Evolutionary conservation across 2,329 filamentous ascomycete species (phyloP).

Genomic region (Hypoxylon sp.): DNA sequence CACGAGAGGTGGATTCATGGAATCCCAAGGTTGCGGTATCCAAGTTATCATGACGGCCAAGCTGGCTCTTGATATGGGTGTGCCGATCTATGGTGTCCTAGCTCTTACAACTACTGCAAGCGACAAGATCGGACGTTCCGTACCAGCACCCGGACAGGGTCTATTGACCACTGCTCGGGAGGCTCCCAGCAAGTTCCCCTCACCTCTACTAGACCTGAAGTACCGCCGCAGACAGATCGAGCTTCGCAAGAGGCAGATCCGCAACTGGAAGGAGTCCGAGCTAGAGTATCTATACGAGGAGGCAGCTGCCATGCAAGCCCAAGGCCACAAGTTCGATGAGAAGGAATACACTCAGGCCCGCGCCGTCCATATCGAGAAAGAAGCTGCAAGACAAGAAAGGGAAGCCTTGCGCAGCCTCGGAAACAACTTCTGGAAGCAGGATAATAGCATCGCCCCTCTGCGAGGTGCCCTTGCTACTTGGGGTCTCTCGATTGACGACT

Average conservation of each 20-base stretch:
- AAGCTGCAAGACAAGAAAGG: conserved; percentile 91
- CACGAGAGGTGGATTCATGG: conserved; percentile 98
- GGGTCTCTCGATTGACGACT: conserved; percentile 97
- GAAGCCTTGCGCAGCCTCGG: conserved; percentile 93
- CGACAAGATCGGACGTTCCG: conserved; percentile 98
- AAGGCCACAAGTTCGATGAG: conserved; percentile 82
- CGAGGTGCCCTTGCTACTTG: conserved; percentile 97
- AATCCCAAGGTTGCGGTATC: conserved; percentile 98
- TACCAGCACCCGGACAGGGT: conserved; percentile 96
- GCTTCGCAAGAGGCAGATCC: conserved; percentile 92
- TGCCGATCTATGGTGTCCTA: conserved; percentile 95
- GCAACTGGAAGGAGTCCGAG: conserved; percentile 96
- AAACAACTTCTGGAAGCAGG: conserved; percentile 99
- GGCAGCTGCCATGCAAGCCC: conserved; percentile 88
- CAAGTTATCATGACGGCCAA: conserved; percentile 98
- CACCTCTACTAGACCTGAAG: conserved; percentile 95
- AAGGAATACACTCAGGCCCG: conserved; percentile 89
- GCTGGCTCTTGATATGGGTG: conserved; percentile 97
- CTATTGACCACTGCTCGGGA: conserved; percentile 96
- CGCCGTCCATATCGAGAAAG: conserved; percentile 86
- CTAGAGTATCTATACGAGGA: conserved; percentile 94
- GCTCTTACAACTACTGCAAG: conserved; percentile 96
- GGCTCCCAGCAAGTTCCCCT: conserved; percentile 91
- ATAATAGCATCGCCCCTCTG: conserved; percentile 92
- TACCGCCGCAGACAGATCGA: conserved; percentile 97